Evolutionary conservation across 768 basidiomycete genomes (phyloP).

Genomic region (Panellus pusillus): DNA sequence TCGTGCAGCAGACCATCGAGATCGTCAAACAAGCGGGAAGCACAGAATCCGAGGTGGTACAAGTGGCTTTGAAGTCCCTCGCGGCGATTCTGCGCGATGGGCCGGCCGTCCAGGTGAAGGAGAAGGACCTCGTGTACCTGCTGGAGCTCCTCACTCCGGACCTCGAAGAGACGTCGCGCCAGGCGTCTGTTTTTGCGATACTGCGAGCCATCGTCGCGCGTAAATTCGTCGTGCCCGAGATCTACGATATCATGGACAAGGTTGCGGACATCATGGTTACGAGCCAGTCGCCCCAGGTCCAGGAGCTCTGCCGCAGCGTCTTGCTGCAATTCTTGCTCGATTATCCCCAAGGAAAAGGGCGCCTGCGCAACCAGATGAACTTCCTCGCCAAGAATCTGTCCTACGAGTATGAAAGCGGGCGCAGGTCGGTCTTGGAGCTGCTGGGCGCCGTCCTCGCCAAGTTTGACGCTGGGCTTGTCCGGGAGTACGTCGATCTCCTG

Average conservation of each 20-base stretch:
- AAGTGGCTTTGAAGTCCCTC: constrained; percentile 84
- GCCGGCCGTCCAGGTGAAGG: constrained; percentile 76
- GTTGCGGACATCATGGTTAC: constrained; percentile 92
- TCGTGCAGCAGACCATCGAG: constrained; percentile 79
- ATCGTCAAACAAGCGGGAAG: constrained; percentile 81
- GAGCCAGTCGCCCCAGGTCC: constrained; percentile 86
- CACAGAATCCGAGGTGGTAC: constrained; percentile 87
- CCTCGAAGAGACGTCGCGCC: constrained; percentile 84
- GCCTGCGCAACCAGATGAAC: constrained; percentile 83
- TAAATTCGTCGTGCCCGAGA: constrained; percentile 91
- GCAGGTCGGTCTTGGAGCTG: constrained; percentile 91
- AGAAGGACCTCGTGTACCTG: constrained; percentile 84
- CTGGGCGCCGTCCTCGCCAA: constrained; percentile 83
- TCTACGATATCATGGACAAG: constrained; percentile 96
- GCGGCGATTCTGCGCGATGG: constrained; percentile 90
- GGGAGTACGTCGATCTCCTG: constrained; percentile 83
- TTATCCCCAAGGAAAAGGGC: constrained; percentile 93
- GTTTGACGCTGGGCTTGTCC: constrained; percentile 71
- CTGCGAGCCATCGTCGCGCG: constrained; percentile 88
- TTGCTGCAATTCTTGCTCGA: constrained; percentile 94
- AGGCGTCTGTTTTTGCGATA: constrained; percentile 83
- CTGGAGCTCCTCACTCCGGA: constrained; percentile 87
- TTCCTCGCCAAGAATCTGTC: constrained; percentile 92
- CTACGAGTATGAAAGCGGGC: constrained; percentile 87
- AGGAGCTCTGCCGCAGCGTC: constrained; percentile 86